Base-by-base conservation (phyloP, 371 early-diverging fungal genomes). In the Antonospora locustae region DNA sequence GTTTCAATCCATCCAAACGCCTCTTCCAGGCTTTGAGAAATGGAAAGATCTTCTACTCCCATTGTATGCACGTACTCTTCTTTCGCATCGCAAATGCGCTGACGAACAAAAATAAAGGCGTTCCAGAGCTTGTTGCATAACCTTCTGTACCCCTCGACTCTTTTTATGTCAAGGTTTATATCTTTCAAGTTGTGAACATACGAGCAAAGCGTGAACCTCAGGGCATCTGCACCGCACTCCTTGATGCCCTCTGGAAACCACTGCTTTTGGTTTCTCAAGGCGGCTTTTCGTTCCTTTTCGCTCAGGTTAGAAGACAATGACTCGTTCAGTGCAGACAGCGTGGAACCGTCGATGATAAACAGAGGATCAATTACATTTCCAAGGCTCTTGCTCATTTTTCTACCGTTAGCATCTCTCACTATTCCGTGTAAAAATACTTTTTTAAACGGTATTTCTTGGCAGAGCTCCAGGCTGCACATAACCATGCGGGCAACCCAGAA, bases 401-500 rank as follows among this genome's bases (percentile, higher is more conserved):
- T 85, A 52, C 98, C 98, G 62, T 93, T 87, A 14, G 93, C 90
- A 78, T 98, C 98, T 67, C 98, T 85, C 39, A 98, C 87, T 84
- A 98, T 86, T 36, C 93, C 89, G 71, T 98, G 98, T 70, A 91
- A 88, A 72, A 90, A 83, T 16, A 78, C 73, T 34, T 50, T 52
- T 36, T 81, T 79, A 76, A 98, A 98, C 7, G 98, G 98, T 28
- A 85, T 81, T 66, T 84, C 70, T 19, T 88, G 90, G 2, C 90
- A 90, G 52, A 95, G 75, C 69, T 90, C 84, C 55, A 87, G 81
- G 63, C 90, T 86, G 52, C 95, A 70, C 95, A 98, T 94, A 29
- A 93, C 91, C 98, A 98, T 98, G 61, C 98, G 81, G 2, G 94
- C 95, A 30, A 95, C 94, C 98, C 98, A 97, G 81, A 93, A 95